These are phyloP conservation scores for Incumbomyces lentus DNA, from an alignment of 2,329 filamentous ascomycete genomes.

Conservation along the genomic window DNA sequence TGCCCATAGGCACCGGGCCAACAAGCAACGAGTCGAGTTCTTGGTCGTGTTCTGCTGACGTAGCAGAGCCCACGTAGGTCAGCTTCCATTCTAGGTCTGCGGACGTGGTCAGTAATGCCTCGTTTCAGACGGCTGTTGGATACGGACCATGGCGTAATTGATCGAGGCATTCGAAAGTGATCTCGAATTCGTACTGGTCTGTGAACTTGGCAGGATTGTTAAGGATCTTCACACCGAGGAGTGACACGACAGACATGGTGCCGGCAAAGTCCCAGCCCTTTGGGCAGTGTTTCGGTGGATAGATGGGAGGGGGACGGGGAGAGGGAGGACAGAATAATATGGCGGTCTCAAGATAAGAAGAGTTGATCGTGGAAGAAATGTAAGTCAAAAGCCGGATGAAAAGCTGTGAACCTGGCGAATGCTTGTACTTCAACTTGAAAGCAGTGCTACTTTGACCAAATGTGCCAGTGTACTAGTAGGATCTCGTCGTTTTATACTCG, in stretches of 20 bases:
- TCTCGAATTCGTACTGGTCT: conserved; percentile 91
- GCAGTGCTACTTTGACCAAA: too few relatives aligned
- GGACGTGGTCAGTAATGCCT: not conserved
- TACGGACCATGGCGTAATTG: conserved; percentile 76
- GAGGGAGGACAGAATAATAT: not conserved
- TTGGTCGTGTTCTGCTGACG: conserved; percentile 93
- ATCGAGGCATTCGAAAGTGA: conserved; percentile 97
- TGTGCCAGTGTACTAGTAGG: too few relatives aligned
- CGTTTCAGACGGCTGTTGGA: too few relatives aligned
- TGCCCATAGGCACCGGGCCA: conserved; percentile 90
- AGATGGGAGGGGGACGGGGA: conserved; percentile 12
- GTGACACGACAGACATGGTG: conserved; percentile 88
- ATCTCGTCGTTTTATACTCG: too few relatives aligned
- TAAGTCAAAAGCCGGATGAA: not conserved
- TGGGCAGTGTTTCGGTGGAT: conserved; percentile 3
- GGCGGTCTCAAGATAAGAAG: too few relatives aligned
- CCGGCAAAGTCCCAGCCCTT: conserved; percentile 5
- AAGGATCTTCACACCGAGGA: conserved; percentile 87
- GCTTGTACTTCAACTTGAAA: too few relatives aligned
- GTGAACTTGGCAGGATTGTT: conserved; percentile 96
- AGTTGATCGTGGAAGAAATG: conserved; percentile 16
- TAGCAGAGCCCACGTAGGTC: conserved; percentile 96
- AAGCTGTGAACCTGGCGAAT: not conserved
- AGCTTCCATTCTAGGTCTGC: conserved; percentile 98
- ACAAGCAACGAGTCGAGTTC: conserved; percentile 95